Evolutionary conservation across 305 asterid genomes (phyloP), one percentile per base, ranked within the genome.

Genomic region (Andrographis paniculata): DNA sequence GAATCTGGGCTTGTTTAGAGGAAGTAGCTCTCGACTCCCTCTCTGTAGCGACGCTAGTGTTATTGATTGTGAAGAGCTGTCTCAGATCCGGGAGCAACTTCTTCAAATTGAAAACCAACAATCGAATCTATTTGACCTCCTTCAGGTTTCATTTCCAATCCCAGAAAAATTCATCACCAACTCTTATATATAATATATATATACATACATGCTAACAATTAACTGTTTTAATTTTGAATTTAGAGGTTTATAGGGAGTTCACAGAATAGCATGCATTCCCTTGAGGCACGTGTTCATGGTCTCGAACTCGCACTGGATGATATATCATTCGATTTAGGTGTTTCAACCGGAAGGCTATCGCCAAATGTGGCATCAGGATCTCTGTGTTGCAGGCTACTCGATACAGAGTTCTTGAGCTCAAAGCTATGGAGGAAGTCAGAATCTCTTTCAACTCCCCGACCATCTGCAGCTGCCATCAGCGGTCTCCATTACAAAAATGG

Each of bases 201-300:
- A n/a, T n/a, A n/a, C n/a, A n/a, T n/a, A n/a, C 30, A 31, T 11
- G 14, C 37, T 10, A 11, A 31, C 6, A 1, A 3, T 31, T 31
- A 1, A 2, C 37, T 31, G 6, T 31, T 31, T 5, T 1, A 6
- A 5, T 31, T 11, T 3, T 6, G 37, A 11, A 31, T 31, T 11
- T 10, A 91, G 98, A 73, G 60, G 59, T 86, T 80, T 53, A 83
- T 86, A 45, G 96, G 95, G 72, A 80, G 78, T 74, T 76, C 96
- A 20, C 93, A 83, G 58, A 83, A 65, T 23, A 92, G 99, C 19
- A 73, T 91, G 94, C 71, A 45, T 43, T 78, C 99, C 36, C 70
- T 86, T 20, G 96, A 91, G 77, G 72, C 93, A 27, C 89, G 95
- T 37, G 96, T 91, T 35, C 93, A 65, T 48, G 95, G 99, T 59